Evolutionary conservation across 495 filamentous ascomycete species (phyloP).

Genomic region (Aspergillus egyptiacus): DNA sequence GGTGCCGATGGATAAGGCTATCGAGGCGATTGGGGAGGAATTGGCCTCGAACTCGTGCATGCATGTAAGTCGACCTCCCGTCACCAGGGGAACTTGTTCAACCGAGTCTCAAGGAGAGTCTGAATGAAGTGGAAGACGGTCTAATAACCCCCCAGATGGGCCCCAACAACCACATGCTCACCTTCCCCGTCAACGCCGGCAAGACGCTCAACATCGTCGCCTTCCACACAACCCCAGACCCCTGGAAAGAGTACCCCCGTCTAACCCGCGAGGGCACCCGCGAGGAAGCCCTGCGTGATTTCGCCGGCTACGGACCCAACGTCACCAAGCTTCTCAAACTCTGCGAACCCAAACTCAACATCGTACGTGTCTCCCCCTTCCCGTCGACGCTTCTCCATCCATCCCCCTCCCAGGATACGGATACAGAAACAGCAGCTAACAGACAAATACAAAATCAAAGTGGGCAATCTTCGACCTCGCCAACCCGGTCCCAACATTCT

Average conservation of each 20-base stretch:
- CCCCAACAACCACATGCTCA: conserved; percentile 40
- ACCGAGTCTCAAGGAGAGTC: too few species aligned
- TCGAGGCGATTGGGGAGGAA: conserved; percentile 43
- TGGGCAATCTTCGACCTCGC: conserved; percentile 57
- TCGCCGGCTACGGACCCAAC: conserved; percentile 33
- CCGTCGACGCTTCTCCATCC: too few species aligned
- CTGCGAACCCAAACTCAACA: conserved; percentile 18
- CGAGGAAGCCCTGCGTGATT: conserved; percentile 30
- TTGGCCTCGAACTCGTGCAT: conserved; percentile 39
- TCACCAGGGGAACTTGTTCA: background rate
- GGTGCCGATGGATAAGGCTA: conserved; percentile 46
- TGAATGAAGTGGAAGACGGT: too few species aligned
- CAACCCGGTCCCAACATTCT: conserved; percentile 37
- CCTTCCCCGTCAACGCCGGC: conserved; percentile 43
- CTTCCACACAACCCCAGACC: conserved; percentile 24
- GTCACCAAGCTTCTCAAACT: conserved; percentile 22
- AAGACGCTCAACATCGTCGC: conserved; percentile 39
- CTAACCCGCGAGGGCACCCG: conserved; percentile 26
- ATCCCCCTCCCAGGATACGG: background rate
- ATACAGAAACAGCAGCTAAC: background rate
- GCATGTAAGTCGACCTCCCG: conserved; percentile 23
- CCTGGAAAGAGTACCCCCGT: conserved; percentile 31
- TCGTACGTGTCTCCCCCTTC: too few species aligned
- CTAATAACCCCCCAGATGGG: too few species aligned
- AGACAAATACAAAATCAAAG: conserved; percentile 16